Evolutionary conservation across 371 early-diverging fungal species (phyloP), one percentile per base, ranked within the genome.

Genomic region (Lichtheimia hyalospora): DNA sequence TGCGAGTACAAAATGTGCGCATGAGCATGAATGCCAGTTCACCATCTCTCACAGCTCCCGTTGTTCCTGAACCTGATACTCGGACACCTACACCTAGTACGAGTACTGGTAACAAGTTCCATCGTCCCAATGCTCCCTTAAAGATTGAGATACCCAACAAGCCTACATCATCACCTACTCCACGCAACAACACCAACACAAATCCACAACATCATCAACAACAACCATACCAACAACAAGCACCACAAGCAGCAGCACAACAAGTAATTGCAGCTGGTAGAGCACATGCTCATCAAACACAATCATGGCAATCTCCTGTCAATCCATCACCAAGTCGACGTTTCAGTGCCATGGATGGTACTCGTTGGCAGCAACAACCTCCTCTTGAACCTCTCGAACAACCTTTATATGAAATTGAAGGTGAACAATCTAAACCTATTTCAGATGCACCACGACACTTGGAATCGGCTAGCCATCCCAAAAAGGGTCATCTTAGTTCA

Each of bases 131-230:
- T 41, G 48, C 70, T n/a, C 72, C 72, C 13, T 59, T 74, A 2
- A 74, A 70, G 2, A 77, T 77, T 49, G 78, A 77, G 41, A 77
- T 77, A 50, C 78, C 78, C 41, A 68, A 70, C 39, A 50, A 70
- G 13, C 59, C 57, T 34, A 21, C 46, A 46, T 43, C 56, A 13
- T 27, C 21, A 41, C 15, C 56, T 41, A 23, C 41, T 21, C 10
- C 24, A 43, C 42, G 34, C 12, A 15, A 65, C 64, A 16, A 51
- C 57, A 6, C 18, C 46, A n/a, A 15, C 20, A 7, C 13, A 20
- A n/a, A 25, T 14, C 23, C 14, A 2, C 6, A 18, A 6, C 24
- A 42, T n/a, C 42, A 54, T 44, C 18, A 55, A 24, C 50, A 39
- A 28, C 50, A 27, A 57, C 42, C 49, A 43, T 13, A 55, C 20